Evolutionary conservation across 805 yeast species (phyloP).

Genomic region (Ogataea parapolymorpha): DNA sequence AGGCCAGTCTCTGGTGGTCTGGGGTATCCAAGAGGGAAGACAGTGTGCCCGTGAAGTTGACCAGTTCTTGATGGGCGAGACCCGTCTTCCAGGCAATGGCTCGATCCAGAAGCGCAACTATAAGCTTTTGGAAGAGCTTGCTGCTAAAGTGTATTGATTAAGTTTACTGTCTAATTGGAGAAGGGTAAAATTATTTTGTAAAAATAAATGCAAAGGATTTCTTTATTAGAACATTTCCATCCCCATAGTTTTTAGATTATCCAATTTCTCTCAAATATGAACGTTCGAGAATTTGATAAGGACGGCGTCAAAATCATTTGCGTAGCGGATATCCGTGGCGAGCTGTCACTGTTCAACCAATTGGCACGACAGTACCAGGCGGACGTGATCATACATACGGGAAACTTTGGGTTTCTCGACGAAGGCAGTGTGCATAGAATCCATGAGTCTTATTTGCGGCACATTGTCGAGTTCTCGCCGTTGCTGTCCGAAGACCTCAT

Average conservation of each 20-base stretch:
- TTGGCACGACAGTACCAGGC: conserved; percentile 48
- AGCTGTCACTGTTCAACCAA: conserved; percentile 45
- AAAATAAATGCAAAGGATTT: background rate
- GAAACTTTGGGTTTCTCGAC: conserved; percentile 79
- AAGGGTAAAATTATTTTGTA: background rate
- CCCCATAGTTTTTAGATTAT: conserved; percentile 1
- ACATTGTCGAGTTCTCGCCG: conserved; percentile 65
- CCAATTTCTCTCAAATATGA: conserved; percentile 1
- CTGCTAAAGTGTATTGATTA: conserved; percentile 47
- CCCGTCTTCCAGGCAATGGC: conserved; percentile 91
- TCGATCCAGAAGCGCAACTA: conserved; percentile 84
- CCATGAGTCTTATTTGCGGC: conserved; percentile 56
- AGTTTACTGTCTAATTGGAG: background rate
- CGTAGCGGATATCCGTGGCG: conserved; percentile 57
- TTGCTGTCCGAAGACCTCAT: conserved; percentile 47
- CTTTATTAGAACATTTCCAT: background rate
- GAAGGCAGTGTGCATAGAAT: conserved; percentile 49
- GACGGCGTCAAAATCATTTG: conserved; percentile 27
- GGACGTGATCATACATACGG: conserved; percentile 60
- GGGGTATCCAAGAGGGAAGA: conserved; percentile 99
- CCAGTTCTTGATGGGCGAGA: conserved; percentile 66
- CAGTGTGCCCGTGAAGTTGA: conserved; percentile 97
- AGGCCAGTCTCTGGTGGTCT: conserved; percentile 95
- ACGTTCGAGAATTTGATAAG: conserved; percentile 16
- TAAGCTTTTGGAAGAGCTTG: conserved; percentile 71